Evolutionary conservation across 768 basidiomycete species (phyloP), one percentile per base, ranked within the genome.

Genomic region (Cystofilobasidium macerans): DNA sequence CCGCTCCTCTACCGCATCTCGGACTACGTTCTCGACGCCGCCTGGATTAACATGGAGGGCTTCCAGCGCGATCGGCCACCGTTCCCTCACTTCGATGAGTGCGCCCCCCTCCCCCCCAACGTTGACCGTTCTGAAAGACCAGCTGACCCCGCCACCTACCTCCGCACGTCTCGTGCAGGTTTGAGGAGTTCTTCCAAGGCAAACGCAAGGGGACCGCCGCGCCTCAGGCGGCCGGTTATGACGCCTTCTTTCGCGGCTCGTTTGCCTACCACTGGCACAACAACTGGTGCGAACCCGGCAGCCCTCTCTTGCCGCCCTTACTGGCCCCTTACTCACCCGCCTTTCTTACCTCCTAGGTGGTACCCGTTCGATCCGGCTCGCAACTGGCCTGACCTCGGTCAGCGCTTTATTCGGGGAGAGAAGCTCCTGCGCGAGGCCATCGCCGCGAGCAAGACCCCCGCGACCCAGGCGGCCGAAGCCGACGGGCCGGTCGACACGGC

Each of bases 231-330:
- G 78, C 90, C 20, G 95, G 95, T 12, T 88, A 97, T 70, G 86
- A 91, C 70, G 92, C 90, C 13, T 99, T 98, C 81, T 99, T 93
- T 82, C 70, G 75, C 67, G 95, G 94, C 8, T 89, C 94, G 6
- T 97, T 85, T 74, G 92, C 88, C 1, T 98, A 98, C 75, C 92
- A 97, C 76, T 97, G 87, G 78, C 93, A 98, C 74, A 93, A 92
- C 74, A 88, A 83, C 77, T 92, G 90, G 90, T 88, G 62, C 62
- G 83, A n/a, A n/a, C n/a, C 74, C 9, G 20, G 18, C 33, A 20
- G 14, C 3, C 54, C 62, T 22, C 28, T 43, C 62, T 32, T 18
- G 9, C 33, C 20, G n/a, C 14, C 32, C 28, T 61, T 33, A 33
- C 36, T 47, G 20, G 5, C 33, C 33, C 7, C 28, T 65, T 62